These are phyloP conservation scores for Gymnopilus dilepis DNA, from an alignment of 768 basidiomycete genomes.

Conservation along the genomic window DNA sequence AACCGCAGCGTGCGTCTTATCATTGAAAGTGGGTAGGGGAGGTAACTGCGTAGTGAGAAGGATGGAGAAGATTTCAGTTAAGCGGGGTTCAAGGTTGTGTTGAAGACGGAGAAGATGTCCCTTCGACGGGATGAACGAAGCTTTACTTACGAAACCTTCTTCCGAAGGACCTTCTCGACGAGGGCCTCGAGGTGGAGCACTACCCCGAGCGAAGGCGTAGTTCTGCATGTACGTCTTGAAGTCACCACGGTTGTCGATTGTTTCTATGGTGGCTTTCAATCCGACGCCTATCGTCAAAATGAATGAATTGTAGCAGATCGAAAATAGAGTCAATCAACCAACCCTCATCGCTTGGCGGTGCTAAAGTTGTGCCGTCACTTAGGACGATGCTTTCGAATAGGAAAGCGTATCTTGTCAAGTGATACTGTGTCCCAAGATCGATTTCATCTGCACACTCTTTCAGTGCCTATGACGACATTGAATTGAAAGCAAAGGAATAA, in stretches of 20 bases:
- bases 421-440: constrained; percentile 97
- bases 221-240: constrained; percentile 98
- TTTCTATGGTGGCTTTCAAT: constrained; percentile 85
- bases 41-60: constrained; percentile 51
- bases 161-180: constrained; percentile 88
- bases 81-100: not conserved
- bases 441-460: constrained; percentile 97
- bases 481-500: constrained; percentile 7
- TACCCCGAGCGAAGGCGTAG: constrained; percentile 88
- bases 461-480: constrained; percentile 58
- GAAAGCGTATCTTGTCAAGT: constrained; percentile 93
- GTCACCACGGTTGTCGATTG: constrained; percentile 92
- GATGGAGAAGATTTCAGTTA: constrained; percentile 6
- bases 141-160: constrained; percentile 89
- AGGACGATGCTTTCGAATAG: constrained; percentile 90
- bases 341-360: constrained; percentile 79
- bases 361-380: constrained; percentile 85
- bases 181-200: constrained; percentile 65
- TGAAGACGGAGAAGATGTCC: not conserved
- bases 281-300: constrained; percentile 55
- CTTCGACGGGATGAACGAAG: not conserved
- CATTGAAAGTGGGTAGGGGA: constrained; percentile 53
- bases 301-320: no score
- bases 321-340: constrained; percentile 18
- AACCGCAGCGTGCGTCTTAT: constrained; percentile 25